Evolutionary conservation across 2,329 filamentous ascomycete genomes (phyloP).

Genomic region (Cordyceps javanica): DNA sequence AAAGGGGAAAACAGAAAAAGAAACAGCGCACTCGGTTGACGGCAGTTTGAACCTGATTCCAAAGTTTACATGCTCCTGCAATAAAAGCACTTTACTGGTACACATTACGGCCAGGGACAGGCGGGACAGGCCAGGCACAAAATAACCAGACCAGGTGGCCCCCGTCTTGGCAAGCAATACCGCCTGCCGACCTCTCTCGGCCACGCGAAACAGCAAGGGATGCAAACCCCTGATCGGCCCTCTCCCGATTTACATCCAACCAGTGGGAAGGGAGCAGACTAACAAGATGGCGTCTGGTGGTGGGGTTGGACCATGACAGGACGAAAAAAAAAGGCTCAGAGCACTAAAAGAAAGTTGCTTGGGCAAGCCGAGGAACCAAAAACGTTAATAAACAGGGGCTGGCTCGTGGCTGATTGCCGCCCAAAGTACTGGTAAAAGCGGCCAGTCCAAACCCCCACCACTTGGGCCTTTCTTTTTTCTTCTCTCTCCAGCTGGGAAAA

Average conservation of each 20-base stretch:
- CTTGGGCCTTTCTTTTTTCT: no score
- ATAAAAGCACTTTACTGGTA: neutral
- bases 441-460: no score
- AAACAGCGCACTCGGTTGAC: neutral
- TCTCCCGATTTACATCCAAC: neutral
- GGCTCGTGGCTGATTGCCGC: no score
- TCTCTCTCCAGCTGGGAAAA: no score
- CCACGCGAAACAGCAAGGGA: neutral
- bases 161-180: slow-evolving; percentile 2
- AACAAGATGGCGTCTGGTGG: slow-evolving; percentile 3
- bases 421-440: no score
- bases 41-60: neutral
- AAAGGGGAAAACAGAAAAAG: no score
- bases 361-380: no score
- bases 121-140: neutral
- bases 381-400: no score
- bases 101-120: neutral
- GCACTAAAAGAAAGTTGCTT: no score
- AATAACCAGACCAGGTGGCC: neutral
- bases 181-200: neutral
- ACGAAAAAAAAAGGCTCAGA: no score
- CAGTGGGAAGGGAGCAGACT: no score
- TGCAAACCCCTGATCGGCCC: slow-evolving; percentile 9
- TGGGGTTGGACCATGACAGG: no score
- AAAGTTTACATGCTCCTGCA: neutral